These are phyloP conservation scores for Tilletia walkeri DNA, from an alignment of 1,284 basidiomycete genomes.

Conservation along the genomic window DNA sequence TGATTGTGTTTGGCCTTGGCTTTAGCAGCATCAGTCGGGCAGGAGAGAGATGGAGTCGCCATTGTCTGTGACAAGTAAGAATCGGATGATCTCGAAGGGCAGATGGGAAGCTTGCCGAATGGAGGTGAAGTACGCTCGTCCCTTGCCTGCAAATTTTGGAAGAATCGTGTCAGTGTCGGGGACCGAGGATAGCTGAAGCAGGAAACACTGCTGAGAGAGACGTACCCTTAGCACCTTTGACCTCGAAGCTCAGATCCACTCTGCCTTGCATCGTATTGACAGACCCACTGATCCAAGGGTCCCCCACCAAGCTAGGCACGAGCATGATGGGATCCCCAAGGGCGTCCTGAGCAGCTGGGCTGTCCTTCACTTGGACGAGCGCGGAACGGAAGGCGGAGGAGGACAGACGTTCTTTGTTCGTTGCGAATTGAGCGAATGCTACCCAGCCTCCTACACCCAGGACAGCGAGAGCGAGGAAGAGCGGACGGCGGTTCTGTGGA, in stretches of 20 bases:
- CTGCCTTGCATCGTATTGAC: conserved; percentile 48
- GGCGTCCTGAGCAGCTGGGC: conserved; percentile 24
- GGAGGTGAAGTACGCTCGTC: conserved; percentile 45
- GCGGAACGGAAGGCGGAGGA: conserved; percentile 39
- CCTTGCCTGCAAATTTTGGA: conserved; percentile 19
- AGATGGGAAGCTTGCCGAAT: conserved; percentile 31
- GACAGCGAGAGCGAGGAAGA: conserved; percentile 18
- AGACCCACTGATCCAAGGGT: conserved; percentile 33
- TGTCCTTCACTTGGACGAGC: conserved; percentile 32
- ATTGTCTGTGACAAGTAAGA: conserved; percentile 36
- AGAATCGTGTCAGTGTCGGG: no score
- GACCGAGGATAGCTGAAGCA: no score
- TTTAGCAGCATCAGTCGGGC: background rate
- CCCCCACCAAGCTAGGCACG: conserved; percentile 24
- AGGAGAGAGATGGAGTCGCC: conserved; percentile 28
- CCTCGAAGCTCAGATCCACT: conserved; percentile 41
- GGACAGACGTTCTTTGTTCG: conserved; percentile 46
- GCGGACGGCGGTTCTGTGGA: conserved; percentile 19
- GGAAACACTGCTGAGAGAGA: background rate
- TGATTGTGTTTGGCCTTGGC: background rate
- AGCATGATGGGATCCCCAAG: conserved; percentile 28
- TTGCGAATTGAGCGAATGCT: conserved; percentile 37
- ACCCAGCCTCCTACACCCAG: conserved; percentile 31
- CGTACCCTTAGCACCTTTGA: conserved; percentile 28
- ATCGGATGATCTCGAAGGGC: conserved; percentile 42